phyloP scores from a whole-genome alignment of 2,329 filamentous ascomycete species.

The Coniosporium tulheliwenetii region DNA sequence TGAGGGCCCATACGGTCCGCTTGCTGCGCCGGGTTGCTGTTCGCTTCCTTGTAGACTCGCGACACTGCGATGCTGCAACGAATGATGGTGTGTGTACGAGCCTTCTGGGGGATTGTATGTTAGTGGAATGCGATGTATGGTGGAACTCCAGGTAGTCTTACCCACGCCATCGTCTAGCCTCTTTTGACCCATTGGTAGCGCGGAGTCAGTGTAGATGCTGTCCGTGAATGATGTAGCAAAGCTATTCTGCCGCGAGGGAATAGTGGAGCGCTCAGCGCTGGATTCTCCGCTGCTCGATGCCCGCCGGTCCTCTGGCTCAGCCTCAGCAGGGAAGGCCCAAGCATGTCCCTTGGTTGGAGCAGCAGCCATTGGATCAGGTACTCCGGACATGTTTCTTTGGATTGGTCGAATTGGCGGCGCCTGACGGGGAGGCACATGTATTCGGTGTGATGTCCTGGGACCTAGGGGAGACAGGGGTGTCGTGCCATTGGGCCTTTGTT shows the following conservation, averaged over 20 bases:
- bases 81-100: constrained; percentile 51
- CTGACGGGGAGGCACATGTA: constrained; percentile 37
- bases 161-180: constrained; percentile 46
- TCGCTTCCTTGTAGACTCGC: constrained; percentile 48
- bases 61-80: constrained; percentile 58
- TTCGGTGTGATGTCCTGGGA: constrained; percentile 14
- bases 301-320: constrained; percentile 36
- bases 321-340: constrained; percentile 69
- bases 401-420: constrained; percentile 62
- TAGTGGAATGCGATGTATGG: no score
- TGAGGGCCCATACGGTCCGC: constrained; percentile 21
- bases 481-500: constrained; percentile 24
- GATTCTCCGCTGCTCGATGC: constrained; percentile 32
- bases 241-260: constrained; percentile 58
- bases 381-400: constrained; percentile 45
- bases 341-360: constrained; percentile 71
- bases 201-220: constrained; percentile 61
- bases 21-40: constrained; percentile 30
- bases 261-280: constrained; percentile 29
- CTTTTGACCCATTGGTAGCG: constrained; percentile 55
- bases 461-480: constrained; percentile 29
- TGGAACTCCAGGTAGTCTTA: constrained; percentile 8
- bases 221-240: constrained; percentile 64
- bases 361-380: constrained; percentile 48
- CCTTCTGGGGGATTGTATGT: constrained; percentile 2